These are phyloP conservation scores for Xylogone sp. DNA, from an alignment of 2,329 filamentous ascomycete genomes.

Conservation along the genomic window DNA sequence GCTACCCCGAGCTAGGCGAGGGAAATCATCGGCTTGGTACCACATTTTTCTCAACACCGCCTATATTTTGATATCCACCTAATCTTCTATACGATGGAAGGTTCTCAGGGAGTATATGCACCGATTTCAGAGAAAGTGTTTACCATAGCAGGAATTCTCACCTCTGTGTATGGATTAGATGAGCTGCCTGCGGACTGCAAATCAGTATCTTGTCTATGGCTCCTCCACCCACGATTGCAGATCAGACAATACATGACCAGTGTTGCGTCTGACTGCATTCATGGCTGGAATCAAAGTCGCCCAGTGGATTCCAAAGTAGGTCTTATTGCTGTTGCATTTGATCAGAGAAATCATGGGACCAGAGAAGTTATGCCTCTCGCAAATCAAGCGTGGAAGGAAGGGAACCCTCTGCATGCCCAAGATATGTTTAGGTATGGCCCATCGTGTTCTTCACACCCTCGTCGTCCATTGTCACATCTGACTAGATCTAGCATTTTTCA, in stretches of 20 bases:
- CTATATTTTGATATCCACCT: too few relatives aligned
- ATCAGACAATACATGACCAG: conserved; percentile 70
- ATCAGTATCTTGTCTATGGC: conserved; percentile 78
- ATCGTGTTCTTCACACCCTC: too few relatives aligned
- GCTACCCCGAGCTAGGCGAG: too few relatives aligned
- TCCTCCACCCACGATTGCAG: conserved; percentile 76
- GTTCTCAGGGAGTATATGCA: background rate
- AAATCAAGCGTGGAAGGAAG: conserved; percentile 75
- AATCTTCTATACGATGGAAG: too few relatives aligned
- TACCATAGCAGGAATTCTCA: conserved; percentile 73
- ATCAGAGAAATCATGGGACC: conserved; percentile 88
- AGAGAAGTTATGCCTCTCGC: conserved; percentile 62
- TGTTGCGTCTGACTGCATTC: conserved; percentile 65
- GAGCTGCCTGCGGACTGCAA: conserved; percentile 56
- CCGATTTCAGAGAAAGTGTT: conserved; percentile 61
- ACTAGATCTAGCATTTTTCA: conserved; percentile 52
- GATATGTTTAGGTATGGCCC: conserved; percentile 72
- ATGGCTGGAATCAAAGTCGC: conserved; percentile 57
- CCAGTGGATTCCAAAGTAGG: conserved; percentile 34
- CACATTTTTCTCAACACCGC: too few relatives aligned
- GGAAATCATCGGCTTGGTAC: too few relatives aligned
- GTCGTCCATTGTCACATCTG: background rate
- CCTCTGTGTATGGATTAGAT: conserved; percentile 75
- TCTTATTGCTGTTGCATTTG: conserved; percentile 79
- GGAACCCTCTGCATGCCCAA: conserved; percentile 74